Evolutionary conservation across 768 basidiomycete species (phyloP).

Genomic region (Mycena leptocephala): DNA sequence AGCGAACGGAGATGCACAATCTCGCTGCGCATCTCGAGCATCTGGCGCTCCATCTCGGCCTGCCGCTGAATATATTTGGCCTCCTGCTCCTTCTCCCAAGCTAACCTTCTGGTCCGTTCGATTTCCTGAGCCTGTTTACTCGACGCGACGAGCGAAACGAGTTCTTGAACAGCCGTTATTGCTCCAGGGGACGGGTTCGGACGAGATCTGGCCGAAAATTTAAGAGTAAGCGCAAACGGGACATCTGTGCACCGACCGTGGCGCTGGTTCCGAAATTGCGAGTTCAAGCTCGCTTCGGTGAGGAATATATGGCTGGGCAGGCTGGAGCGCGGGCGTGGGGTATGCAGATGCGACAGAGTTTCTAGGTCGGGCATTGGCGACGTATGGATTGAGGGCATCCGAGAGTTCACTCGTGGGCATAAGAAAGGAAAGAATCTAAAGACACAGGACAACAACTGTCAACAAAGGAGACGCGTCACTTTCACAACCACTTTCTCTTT

Average conservation of each 20-base stretch:
- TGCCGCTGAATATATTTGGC: conserved; percentile 68
- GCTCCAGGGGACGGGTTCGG: conserved; percentile 53
- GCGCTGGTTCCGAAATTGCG: conserved; percentile 65
- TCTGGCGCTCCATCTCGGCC: conserved; percentile 71
- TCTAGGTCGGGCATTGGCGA: conserved; percentile 59
- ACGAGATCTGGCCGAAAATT: conserved; percentile 34
- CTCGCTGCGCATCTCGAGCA: conserved; percentile 71
- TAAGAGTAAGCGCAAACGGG: not conserved
- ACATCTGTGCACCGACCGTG: conserved; percentile 51
- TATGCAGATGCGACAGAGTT: conserved; percentile 44
- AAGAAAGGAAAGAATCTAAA: conserved; percentile 44
- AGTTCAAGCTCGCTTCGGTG: conserved; percentile 79
- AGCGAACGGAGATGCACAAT: conserved; percentile 62
- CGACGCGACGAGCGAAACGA: conserved; percentile 71
- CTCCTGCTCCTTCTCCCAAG: conserved; percentile 84
- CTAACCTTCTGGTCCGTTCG: conserved; percentile 71
- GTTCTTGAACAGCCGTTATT: conserved; percentile 69
- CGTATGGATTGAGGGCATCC: conserved; percentile 82
- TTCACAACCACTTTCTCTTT: conserved; percentile 32
- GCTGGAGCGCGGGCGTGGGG: conserved; percentile 44
- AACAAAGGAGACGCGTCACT: conserved; percentile 63
- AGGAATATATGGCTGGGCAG: conserved; percentile 60
- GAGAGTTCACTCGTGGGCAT: conserved; percentile 85
- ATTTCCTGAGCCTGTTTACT: conserved; percentile 74
- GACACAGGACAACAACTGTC: conserved; percentile 20